Conservation (phyloP, 331 rosid species). For the Phaseolus coccineus region DNA sequence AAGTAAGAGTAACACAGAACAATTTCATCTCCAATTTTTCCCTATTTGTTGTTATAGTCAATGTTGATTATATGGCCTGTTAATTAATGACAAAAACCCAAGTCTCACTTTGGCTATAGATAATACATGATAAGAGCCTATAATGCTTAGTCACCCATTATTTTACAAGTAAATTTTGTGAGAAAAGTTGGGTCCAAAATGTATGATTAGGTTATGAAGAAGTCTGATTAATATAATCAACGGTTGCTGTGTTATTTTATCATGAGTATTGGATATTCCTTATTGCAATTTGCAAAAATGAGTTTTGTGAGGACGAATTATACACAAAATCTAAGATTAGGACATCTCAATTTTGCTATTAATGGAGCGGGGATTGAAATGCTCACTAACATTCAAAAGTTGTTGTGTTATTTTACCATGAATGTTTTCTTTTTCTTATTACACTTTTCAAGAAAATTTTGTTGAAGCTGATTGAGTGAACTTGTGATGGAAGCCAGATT, state of each 20-base stretch:
- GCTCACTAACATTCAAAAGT: not conserved
- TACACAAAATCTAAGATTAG: not conserved
- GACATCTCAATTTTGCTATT: not conserved
- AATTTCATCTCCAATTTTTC: slow-evolving; percentile 16
- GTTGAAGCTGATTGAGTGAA: slow-evolving; percentile 63
- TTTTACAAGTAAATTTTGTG: not conserved
- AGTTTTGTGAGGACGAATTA: not conserved
- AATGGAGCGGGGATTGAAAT: not conserved
- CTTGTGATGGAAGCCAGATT: slow-evolving; percentile 95
- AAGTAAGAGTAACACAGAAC: slow-evolving; percentile 66
- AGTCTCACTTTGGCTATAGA: not conserved
- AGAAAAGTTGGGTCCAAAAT: not conserved
- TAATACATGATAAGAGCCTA: not conserved
- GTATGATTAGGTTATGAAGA: not conserved
- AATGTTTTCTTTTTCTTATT: slow-evolving; percentile 22
- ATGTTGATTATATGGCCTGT: not conserved
- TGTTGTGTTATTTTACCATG: not conserved
- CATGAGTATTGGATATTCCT: not conserved
- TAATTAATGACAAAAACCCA: not conserved
- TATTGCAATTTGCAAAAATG: not conserved
- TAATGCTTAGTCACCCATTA: not conserved
- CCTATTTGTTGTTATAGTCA: slow-evolving; percentile 9
- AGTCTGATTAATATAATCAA: not conserved
- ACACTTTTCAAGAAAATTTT: slow-evolving; percentile 42
- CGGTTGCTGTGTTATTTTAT: slow-evolving; percentile 9